Conservation (phyloP, 495 filamentous ascomycete species). For the Neohortaea acidophila region DNA sequence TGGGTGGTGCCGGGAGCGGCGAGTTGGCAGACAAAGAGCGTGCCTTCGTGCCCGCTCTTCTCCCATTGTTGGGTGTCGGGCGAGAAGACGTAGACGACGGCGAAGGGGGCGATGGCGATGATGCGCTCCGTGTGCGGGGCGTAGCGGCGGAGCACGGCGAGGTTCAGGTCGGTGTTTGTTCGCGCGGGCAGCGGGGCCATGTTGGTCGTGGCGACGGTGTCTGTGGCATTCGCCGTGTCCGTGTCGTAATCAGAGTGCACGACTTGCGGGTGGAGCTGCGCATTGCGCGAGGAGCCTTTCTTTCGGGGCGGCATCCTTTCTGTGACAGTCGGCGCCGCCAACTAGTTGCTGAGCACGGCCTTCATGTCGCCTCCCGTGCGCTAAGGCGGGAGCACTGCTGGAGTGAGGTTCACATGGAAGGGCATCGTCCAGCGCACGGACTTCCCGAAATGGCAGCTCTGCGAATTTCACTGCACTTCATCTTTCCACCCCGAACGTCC, state of each 20-base stretch:
- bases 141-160: conserved; percentile 62
- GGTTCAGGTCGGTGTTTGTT: conserved; percentile 67
- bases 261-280: conserved; percentile 17
- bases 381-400: no score
- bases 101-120: conserved; percentile 59
- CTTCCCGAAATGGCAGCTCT: no score
- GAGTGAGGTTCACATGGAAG: no score
- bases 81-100: conserved; percentile 62
- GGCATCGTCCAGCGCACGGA: no score
- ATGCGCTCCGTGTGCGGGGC: conserved; percentile 51
- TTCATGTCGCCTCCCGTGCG: no score
- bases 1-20: not conserved
- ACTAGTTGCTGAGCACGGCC: no score
- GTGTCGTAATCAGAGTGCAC: conserved; percentile 51
- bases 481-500: no score
- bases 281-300: conserved; percentile 2
- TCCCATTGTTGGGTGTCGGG: conserved; percentile 51
- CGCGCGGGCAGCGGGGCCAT: conserved; percentile 33
- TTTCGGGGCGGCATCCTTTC: no score
- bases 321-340: no score
- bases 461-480: no score
- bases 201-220: conserved; percentile 19
- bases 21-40: conserved; percentile 58
- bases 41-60: conserved; percentile 61
- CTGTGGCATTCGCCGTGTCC: conserved; percentile 34